Conservation (phyloP, 495 filamentous ascomycete species). For the Neurospora africana region DNA sequence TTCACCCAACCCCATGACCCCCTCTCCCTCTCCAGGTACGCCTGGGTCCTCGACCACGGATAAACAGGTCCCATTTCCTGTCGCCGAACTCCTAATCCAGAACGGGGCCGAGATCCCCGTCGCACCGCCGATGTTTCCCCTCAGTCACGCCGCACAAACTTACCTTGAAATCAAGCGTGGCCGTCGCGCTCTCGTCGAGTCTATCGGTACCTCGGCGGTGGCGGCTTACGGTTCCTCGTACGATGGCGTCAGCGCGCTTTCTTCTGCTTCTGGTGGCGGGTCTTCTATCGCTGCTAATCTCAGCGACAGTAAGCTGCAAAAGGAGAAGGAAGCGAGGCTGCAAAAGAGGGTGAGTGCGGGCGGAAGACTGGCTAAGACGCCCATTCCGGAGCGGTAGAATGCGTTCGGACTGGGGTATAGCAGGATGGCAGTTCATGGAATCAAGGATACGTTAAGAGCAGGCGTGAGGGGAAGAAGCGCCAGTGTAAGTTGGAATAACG, state of each 20-base stretch:
- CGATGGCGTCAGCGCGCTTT: conserved; percentile 15
- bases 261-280: background rate
- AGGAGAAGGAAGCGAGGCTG: conserved; percentile 43
- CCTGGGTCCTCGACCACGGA: background rate
- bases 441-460: background rate
- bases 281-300: conserved; percentile 6
- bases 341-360: conserved; percentile 56
- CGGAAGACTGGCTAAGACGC: conserved; percentile 45
- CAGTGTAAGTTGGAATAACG: background rate
- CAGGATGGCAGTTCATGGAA: background rate
- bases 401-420: background rate
- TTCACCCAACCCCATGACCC: conserved; percentile 27
- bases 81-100: conserved; percentile 87
- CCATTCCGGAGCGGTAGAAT: conserved; percentile 44
- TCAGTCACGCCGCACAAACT: conserved; percentile 62
- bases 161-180: conserved; percentile 79
- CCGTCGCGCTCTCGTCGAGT: conserved; percentile 31
- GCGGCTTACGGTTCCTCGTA: conserved; percentile 4
- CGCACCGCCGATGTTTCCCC: conserved; percentile 40
- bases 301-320: conserved; percentile 31
- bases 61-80: conserved; percentile 53
- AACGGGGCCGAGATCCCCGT: conserved; percentile 85
- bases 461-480: background rate
- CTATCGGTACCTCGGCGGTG: conserved; percentile 10
- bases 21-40: conserved; percentile 7